Percentiles rank a stretch among this genome's conserved stretches.
Evolutionary conservation across 805 yeast genomes (phyloP).

Genomic region (Teunomyces lycoperdinae): DNA sequence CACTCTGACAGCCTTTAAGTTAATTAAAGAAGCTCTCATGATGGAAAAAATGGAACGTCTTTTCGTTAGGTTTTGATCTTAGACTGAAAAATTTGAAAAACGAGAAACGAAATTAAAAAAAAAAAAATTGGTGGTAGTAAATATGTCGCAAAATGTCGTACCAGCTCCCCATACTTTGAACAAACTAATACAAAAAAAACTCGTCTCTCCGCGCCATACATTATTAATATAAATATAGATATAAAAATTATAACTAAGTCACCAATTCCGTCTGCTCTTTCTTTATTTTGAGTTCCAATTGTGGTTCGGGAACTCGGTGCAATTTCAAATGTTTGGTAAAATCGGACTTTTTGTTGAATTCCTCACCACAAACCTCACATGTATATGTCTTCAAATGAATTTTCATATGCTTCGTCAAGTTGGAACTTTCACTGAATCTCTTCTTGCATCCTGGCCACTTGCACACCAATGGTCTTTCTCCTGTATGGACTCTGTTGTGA

Average conservation of each 20-base stretch:
- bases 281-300: constrained; percentile 1
- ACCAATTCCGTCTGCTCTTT: background rate
- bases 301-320: constrained; percentile 4
- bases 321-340: constrained; percentile 36
- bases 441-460: constrained; percentile 79
- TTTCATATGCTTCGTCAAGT: constrained; percentile 82
- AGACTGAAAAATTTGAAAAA: background rate
- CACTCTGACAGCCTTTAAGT: constrained; percentile 23
- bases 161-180: background rate
- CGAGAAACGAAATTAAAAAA: background rate
- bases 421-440: constrained; percentile 84
- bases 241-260: too few relatives aligned
- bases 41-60: background rate
- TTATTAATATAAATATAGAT: background rate
- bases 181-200: too few relatives aligned
- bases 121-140: constrained; percentile 1
- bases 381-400: constrained; percentile 59
- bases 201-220: too few relatives aligned
- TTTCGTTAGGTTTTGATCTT: background rate
- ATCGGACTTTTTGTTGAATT: constrained; percentile 46
- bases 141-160: background rate
- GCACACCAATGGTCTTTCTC: constrained; percentile 83
- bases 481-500: constrained; percentile 84
- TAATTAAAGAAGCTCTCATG: constrained; percentile 25
- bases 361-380: constrained; percentile 52